phyloP scores from a whole-genome alignment of 305 asterid species.

The Plantago coronopus region DNA sequence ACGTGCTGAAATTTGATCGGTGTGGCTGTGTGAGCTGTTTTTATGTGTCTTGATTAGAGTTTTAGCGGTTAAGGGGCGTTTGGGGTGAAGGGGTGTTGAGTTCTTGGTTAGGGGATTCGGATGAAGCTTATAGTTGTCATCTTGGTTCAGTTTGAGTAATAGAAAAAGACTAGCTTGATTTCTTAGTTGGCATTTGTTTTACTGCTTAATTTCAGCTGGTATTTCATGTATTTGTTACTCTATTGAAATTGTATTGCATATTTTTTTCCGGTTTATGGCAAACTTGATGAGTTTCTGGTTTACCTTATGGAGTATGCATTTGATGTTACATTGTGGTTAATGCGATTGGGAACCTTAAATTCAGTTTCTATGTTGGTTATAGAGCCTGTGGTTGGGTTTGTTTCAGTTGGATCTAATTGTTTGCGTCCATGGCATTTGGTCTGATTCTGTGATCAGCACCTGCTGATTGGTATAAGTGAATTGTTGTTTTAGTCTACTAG shows the following conservation, averaged over 20 bases:
- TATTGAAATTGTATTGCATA: not conserved
- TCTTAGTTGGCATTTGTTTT: not conserved
- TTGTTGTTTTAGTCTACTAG: not conserved
- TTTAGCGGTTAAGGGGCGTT: not conserved
- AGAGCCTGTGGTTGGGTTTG: not conserved
- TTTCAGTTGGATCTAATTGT: not conserved
- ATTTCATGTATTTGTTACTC: not conserved
- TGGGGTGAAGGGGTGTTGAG: not conserved
- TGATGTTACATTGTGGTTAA: not conserved
- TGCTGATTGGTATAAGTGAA: not conserved
- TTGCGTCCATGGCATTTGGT: not conserved
- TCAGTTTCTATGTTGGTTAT: not conserved
- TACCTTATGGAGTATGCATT: not conserved
- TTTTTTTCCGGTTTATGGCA: not conserved
- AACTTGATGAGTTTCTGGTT: conserved; percentile 8
- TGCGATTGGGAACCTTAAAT: not conserved
- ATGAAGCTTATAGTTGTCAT: not conserved
- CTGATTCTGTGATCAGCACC: not conserved
- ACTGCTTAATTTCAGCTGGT: conserved; percentile 2
- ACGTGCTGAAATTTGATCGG: conserved; percentile 12
- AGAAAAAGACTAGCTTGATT: not conserved
- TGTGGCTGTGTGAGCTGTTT: conserved; percentile 6
- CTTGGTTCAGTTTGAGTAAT: not conserved
- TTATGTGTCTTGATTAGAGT: conserved; percentile 18
- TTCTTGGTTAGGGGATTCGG: not conserved